Percentiles rank a stretch among this genome's conserved stretches.
Conservation (phyloP, 2,329 filamentous ascomycete genomes). For the Arthrinium puccinioides region DNA sequence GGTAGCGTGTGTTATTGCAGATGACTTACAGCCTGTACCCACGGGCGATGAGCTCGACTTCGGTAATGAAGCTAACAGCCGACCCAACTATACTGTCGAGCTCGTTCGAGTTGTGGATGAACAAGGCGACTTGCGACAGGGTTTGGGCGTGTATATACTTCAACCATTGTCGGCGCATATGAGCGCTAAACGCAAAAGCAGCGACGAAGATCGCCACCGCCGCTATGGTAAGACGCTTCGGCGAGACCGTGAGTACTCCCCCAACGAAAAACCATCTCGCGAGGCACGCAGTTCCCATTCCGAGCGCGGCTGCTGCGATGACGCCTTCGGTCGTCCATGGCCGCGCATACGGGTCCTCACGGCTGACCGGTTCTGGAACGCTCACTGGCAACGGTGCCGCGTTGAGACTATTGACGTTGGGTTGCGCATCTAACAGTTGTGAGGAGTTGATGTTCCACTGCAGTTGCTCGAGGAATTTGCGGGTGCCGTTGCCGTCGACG, state of each 20-base stretch:
- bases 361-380: background rate
- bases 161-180: conserved; percentile 21
- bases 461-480: conserved; percentile 24
- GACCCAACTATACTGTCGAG: conserved; percentile 24
- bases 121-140: conserved; percentile 17
- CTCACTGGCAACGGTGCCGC: conserved; percentile 6
- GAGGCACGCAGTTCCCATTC: conserved; percentile 19
- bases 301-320: conserved; percentile 19
- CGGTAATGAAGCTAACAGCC: conserved; percentile 26
- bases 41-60: conserved; percentile 24
- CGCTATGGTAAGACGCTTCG: conserved; percentile 17
- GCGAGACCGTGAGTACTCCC: conserved; percentile 16
- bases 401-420: conserved; percentile 18
- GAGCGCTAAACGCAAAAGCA: conserved; percentile 15
- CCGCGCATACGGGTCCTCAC: background rate
- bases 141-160: conserved; percentile 23
- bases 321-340: conserved; percentile 19
- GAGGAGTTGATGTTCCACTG: conserved; percentile 24
- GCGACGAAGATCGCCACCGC: conserved; percentile 11
- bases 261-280: conserved; percentile 19
- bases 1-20: no score
- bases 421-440: conserved; percentile 23
- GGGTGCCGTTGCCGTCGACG: conserved; percentile 22
- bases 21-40: conserved; percentile 24
- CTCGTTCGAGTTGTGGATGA: conserved; percentile 21